Evolutionary conservation across 2,329 filamentous ascomycete species (phyloP), one percentile per base, ranked within the genome.

Genomic region (Apiospora kogelbergensis): DNA sequence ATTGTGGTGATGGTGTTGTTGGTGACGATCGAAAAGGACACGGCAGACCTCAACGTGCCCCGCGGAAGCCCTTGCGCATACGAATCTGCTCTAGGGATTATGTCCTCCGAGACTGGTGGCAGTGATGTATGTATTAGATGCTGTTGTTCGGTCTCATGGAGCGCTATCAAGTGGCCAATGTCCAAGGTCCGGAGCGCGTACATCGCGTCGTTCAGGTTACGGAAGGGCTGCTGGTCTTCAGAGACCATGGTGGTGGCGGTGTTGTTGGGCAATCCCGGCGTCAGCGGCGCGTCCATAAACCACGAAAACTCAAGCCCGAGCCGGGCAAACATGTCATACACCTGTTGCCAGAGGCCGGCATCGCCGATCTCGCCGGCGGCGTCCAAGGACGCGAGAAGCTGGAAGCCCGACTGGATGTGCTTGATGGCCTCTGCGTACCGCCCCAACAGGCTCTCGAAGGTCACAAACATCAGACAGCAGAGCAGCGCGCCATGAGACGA

Each of bases 231-330:
- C n/a, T n/a, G n/a, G n/a, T n/a, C n/a, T n/a, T n/a, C n/a, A n/a
- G n/a, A n/a, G n/a, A n/a, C n/a, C n/a, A 6, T 33, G n/a, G 1
- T n/a, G 22, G 6, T 30, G 13, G 0, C 63, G 15, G 9, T 40
- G 30, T 37, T 60, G 40, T 24, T 22, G 5, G 44, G 63, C 41
- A 65, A 41, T 1, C 41, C 41, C 41, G 41, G 40, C 22, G 63
- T 33, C 17, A 65, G 63, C 2, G 41, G 41, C 63, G 24, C 41
- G 41, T 65, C 63, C 15, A 65, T 42, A 17, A 65, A 65, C 15
- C 24, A 22, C 24, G 63, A 65, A 41, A 65, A 65, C 41, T 65
- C 63, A 24, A 65, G 41, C 15, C 63, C 63, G 4, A 65, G 63
- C 15, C 44, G 63, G 24, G 41, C 41, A 7, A 65, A 65, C 63